Evolutionary conservation across 2,329 filamentous ascomycete species (phyloP), one percentile per base, ranked within the genome.

Genomic region (Lomentospora prolificans): DNA sequence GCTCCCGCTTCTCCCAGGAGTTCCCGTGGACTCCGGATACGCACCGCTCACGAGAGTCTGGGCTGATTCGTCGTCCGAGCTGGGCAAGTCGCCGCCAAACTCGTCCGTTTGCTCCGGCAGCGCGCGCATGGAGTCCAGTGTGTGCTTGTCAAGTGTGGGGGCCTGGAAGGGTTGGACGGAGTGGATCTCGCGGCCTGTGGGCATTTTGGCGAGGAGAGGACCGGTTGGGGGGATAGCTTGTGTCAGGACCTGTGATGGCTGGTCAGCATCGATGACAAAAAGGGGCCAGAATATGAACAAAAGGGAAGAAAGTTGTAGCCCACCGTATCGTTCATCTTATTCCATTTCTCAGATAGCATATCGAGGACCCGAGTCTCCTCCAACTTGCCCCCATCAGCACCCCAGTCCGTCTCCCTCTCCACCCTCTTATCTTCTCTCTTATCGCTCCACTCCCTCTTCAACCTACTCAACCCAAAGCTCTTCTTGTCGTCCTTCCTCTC

Each of bases 241-340:
- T 0, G 90, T 86, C 58, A 91, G 89, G 63, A 96, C 85, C 84
- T 92, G 19, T 53, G 8, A 24, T 44, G 7, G 39, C 17, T 17
- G 17, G 14, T 53, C 24, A 14, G 17, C n/a, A 25, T 33, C 30
- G n/a, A n/a, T n/a, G n/a, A 33, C 30, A 33, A 33, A 33, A 33
- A 27, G 36, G 14, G 12, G 24, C 22, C 10, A 46, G 10, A 46
- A n/a, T 12, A 27, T 12, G 36, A 19, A 44, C 6, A 19, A 48
- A 55, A 30, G 14, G 24, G 22, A 44, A 54, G 14, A 22, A 41
- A 28, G 30, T 31, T 6, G 31, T 30, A 22, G 60, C 82, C 72
- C 72, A 95, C 89, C 17, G 89, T 95, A 69, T 96, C 90, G 65
- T 99, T 99, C 70, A 90, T 83, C 72, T 90, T 94, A 59, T 82